These are phyloP conservation scores for Garcia nutans DNA, from an alignment of 345 rosid species.

Conservation along the genomic window DNA sequence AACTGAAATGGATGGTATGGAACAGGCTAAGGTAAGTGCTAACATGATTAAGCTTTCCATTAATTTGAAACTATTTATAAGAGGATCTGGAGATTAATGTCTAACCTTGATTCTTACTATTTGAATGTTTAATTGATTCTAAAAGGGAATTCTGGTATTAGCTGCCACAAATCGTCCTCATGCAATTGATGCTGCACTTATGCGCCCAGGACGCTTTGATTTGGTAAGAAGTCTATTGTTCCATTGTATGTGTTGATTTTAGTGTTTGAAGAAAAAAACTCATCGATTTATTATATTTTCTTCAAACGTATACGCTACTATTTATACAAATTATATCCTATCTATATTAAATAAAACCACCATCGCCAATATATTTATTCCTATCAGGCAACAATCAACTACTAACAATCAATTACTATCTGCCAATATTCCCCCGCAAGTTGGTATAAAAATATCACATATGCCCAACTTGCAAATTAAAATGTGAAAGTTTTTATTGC, in stretches of 20 bases:
- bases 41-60: not conserved
- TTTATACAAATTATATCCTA: too few relatives aligned
- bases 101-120: not conserved
- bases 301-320: too few relatives aligned
- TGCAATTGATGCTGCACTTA: constrained; percentile 91
- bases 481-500: too few relatives aligned
- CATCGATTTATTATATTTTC: too few relatives aligned
- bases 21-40: constrained; percentile 70
- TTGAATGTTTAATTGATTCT: constrained; percentile 8
- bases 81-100: not conserved
- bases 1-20: constrained; percentile 97
- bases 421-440: too few relatives aligned
- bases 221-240: constrained; percentile 41
- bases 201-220: constrained; percentile 97
- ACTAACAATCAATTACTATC: too few relatives aligned
- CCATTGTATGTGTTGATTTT: not conserved
- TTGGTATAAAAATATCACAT: too few relatives aligned
- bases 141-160: constrained; percentile 80
- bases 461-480: too few relatives aligned
- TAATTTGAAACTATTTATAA: not conserved
- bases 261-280: too few relatives aligned
- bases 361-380: too few relatives aligned
- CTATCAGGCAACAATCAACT: too few relatives aligned
- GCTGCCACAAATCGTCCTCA: constrained; percentile 93
- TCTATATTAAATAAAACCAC: too few relatives aligned